Base-by-base conservation (phyloP, 768 basidiomycete genomes). In the Kwoniella sp. region DNA sequence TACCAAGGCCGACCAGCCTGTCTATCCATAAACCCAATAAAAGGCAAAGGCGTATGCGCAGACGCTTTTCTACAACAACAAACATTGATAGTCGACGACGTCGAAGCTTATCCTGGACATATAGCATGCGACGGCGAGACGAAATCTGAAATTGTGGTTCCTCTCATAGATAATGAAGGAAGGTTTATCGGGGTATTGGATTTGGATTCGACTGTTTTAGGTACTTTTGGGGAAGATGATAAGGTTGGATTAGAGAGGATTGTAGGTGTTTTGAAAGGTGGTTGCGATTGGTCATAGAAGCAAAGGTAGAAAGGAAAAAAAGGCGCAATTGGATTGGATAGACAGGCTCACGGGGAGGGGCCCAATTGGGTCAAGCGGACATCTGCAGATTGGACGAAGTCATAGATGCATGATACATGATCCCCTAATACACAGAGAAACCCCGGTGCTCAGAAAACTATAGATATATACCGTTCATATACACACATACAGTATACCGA, bases 1-100 rank as follows among this genome's bases (percentile, higher is more conserved):
- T 96, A 94, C 80, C 88, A 87, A 69, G 93, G 93, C 56, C 90
- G 89, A 70, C 94, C 93, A 1, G 94, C 94, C 0, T 97, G 94
- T 78, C 89, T 91, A 70, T 87, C 85, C 70, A 92, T 96, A 77
- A 82, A 48, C 9, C 71, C 73, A 0, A 82, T 86, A 46, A 73
- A 82, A 4, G 86, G 84, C 12, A 84, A 85, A n/a, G 92, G 93
- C 27, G 93, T 96, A 12, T 96, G 93, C 77, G 90, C 91, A 6
- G 88, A 87, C 54, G 88, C 88, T 1, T 95, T 86, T 78, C 58
- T 87, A 15, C 83, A 83, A 54, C 79, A 77, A 48, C 73, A 82
- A 67, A 85, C 88, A 0, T 57, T 91, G 5, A 71, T 92, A n/a
- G 91, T 96, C 1, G 80, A 83, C 21, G 85, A 94, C 63, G 92